These are phyloP conservation scores for Aspergillus jensenii DNA, from an alignment of 2,329 filamentous ascomycete genomes.

Conservation along the genomic window DNA sequence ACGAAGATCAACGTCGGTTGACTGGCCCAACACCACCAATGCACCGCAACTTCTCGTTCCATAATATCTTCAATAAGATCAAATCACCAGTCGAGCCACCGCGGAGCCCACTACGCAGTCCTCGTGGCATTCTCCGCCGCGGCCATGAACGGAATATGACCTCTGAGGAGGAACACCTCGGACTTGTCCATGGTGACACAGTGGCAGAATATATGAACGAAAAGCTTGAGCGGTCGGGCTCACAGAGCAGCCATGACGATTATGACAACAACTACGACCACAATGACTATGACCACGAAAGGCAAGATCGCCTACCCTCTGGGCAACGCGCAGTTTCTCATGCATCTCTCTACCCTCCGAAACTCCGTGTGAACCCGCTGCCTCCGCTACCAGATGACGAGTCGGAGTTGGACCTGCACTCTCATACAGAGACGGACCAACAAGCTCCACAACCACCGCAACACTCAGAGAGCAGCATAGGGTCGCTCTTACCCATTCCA, in stretches of 20 bases:
- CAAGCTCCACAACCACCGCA: background rate
- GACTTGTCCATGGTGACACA: constrained; percentile 75
- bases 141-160: constrained; percentile 48
- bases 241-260: constrained; percentile 17
- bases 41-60: constrained; percentile 86
- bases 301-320: background rate
- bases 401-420: constrained; percentile 12
- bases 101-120: constrained; percentile 22
- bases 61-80: constrained; percentile 70
- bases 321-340: constrained; percentile 14
- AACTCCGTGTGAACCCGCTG: constrained; percentile 31
- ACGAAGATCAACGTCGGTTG: constrained; percentile 21
- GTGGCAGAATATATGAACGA: constrained; percentile 29
- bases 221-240: constrained; percentile 28
- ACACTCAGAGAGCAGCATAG: constrained; percentile 23
- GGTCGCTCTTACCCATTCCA: constrained; percentile 22
- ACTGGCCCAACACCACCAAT: constrained; percentile 33
- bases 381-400: constrained; percentile 33
- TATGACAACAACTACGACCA: background rate
- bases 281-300: background rate
- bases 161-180: constrained; percentile 80
- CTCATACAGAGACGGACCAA: background rate
- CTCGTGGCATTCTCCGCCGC: constrained; percentile 42
- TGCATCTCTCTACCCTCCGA: constrained; percentile 16
- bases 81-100: constrained; percentile 21